These are phyloP conservation scores for Aspergillus oerlinghausenensis DNA, from an alignment of 2,329 filamentous ascomycete species.

Conservation along the genomic window DNA sequence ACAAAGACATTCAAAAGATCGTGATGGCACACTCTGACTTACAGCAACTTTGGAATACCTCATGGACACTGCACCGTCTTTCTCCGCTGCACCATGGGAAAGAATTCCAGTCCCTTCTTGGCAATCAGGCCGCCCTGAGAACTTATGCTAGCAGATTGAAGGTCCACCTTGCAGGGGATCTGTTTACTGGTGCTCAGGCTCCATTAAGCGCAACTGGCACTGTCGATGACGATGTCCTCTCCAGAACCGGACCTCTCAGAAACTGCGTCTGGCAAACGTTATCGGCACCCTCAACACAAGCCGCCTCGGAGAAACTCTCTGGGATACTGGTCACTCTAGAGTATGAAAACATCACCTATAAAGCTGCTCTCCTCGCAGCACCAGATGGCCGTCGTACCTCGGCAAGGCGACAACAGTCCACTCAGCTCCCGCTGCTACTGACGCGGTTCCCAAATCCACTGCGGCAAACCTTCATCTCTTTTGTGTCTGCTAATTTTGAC, in stretches of 20 bases:
- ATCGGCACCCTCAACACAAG: constrained; percentile 24
- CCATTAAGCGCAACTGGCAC: constrained; percentile 25
- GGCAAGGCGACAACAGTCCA: constrained; percentile 32
- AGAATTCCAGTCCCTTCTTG: constrained; percentile 31
- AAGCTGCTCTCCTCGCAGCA: constrained; percentile 46
- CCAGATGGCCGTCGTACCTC: constrained; percentile 15
- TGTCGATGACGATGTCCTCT: constrained; percentile 36
- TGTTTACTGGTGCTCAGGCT: constrained; percentile 43
- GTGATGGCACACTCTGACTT: constrained; percentile 22
- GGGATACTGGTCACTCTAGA: constrained; percentile 48
- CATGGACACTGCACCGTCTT: constrained; percentile 51
- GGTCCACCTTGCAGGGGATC: constrained; percentile 48
- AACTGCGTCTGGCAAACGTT: constrained; percentile 44
- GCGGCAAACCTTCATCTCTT: constrained; percentile 46
- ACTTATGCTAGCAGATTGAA: constrained; percentile 46
- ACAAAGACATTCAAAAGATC: not conserved
- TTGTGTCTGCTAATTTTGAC: constrained; percentile 49
- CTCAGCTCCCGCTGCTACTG: constrained; percentile 47
- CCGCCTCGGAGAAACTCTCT: constrained; percentile 26
- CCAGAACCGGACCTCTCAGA: constrained; percentile 44
- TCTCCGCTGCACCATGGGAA: constrained; percentile 50
- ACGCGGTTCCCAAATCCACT: constrained; percentile 48
- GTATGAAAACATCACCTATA: constrained; percentile 48
- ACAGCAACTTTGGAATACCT: constrained; percentile 48
- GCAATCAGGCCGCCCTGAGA: constrained; percentile 34